Evolutionary conservation across 208 protist genomes (phyloP).

Genomic region (Wallacemonas sp.): DNA sequence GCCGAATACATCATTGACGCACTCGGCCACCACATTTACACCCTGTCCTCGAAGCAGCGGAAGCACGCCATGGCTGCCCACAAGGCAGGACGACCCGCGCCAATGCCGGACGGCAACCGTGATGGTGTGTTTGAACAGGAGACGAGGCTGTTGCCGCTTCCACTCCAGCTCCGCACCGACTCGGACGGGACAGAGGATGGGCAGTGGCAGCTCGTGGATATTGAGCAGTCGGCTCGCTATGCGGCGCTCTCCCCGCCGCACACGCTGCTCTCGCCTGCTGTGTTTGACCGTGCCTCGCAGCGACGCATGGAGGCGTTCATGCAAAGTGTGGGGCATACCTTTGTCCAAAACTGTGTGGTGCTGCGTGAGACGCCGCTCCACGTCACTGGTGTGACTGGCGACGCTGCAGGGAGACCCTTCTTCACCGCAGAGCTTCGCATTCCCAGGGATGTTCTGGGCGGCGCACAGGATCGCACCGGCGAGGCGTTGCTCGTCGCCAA

Average conservation of each 20-base stretch:
- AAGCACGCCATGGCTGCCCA: slow-evolving; percentile 78
- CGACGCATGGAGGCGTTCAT: slow-evolving; percentile 63
- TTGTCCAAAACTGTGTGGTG: slow-evolving; percentile 31
- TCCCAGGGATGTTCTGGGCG: not conserved
- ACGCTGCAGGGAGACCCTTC: not conserved
- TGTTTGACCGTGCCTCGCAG: slow-evolving; percentile 54
- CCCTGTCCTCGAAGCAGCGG: slow-evolving; percentile 81
- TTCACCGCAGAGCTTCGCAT: slow-evolving; percentile 5
- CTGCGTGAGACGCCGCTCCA: not conserved
- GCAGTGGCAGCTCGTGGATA: slow-evolving; percentile 75
- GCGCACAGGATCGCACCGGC: not conserved
- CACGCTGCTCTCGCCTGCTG: slow-evolving; percentile 71
- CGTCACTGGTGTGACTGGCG: not conserved
- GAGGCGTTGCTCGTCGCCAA: slow-evolving; percentile 36
- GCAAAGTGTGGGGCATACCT: slow-evolving; percentile 34
- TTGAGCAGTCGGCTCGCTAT: slow-evolving; percentile 22
- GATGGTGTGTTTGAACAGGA: slow-evolving; percentile 14
- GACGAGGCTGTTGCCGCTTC: slow-evolving; percentile 41
- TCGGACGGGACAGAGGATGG: slow-evolving; percentile 81
- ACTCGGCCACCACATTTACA: slow-evolving; percentile 88
- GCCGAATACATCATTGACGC: slow-evolving; percentile 84
- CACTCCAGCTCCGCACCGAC: slow-evolving; percentile 52
- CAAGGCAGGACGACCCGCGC: slow-evolving; percentile 69
- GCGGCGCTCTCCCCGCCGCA: slow-evolving; percentile 38
- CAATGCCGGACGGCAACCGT: slow-evolving; percentile 59